Percentiles rank a stretch among this genome's conserved stretches.
Conservation (phyloP, 2,329 filamentous ascomycete species). For the Teratosphaeria pseudoeucalypti region DNA sequence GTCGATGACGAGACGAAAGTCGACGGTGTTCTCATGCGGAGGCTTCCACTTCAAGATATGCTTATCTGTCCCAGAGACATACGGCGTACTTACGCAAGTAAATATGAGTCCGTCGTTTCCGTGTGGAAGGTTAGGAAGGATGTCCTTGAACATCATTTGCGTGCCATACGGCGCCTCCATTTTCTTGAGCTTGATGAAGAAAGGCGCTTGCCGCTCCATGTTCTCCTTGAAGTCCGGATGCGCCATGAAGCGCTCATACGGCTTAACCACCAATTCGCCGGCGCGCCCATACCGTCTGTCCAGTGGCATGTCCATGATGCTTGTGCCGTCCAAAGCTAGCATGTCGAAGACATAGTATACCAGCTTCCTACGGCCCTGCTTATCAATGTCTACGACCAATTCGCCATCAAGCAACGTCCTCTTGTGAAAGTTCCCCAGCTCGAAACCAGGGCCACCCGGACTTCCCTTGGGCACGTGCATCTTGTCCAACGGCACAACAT, state of each 20-base stretch:
- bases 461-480: conserved; percentile 69
- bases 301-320: conserved; percentile 66
- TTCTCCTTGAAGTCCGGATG: conserved; percentile 54
- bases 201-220: conserved; percentile 56
- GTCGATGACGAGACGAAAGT: conserved; percentile 68
- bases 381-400: conserved; percentile 67
- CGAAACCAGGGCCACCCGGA: conserved; percentile 4
- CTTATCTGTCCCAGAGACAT: conserved; percentile 80
- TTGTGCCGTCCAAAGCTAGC: conserved; percentile 64
- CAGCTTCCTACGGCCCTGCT: conserved; percentile 58
- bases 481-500: conserved; percentile 58
- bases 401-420: conserved; percentile 86
- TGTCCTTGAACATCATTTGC: conserved; percentile 81
- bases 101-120: conserved; percentile 97
- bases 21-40: conserved; percentile 85
- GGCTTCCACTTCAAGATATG: conserved; percentile 99
- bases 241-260: conserved; percentile 33
- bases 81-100: conserved; percentile 80
- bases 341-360: conserved; percentile 93
- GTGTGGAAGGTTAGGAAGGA: conserved; percentile 74
- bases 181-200: conserved; percentile 75
- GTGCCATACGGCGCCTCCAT: conserved; percentile 85
- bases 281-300: conserved; percentile 87
- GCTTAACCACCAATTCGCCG: conserved; percentile 31
- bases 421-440: conserved; percentile 57